Percentiles rank a stretch among this genome's conserved stretches.
phyloP scores from a whole-genome alignment of 495 filamentous ascomycete species.

The Aspergillus diversus region DNA sequence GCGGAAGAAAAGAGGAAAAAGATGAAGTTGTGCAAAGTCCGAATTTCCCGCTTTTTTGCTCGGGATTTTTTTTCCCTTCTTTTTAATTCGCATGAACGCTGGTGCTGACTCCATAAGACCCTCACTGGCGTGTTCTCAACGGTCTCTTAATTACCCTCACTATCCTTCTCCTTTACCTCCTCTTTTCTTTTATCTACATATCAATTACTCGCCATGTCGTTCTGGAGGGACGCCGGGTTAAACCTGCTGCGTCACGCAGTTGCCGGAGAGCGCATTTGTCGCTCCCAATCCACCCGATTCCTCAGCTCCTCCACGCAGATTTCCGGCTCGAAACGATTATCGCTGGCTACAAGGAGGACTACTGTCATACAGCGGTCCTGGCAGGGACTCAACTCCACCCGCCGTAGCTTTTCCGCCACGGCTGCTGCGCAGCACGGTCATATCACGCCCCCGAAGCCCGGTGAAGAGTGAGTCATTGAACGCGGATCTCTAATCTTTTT shows the following conservation, averaged over 20 bases:
- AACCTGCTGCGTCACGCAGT: conserved; percentile 41
- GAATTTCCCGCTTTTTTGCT: conserved; percentile 31
- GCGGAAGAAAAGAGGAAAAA: conserved; percentile 7
- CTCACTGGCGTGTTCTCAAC: neutral
- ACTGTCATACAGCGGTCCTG: conserved; percentile 23
- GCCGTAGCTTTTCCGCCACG: conserved; percentile 69
- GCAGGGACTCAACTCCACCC: conserved; percentile 34
- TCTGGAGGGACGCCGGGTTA: conserved; percentile 42
- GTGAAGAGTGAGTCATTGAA: conserved; percentile 79
- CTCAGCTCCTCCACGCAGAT: conserved; percentile 34
- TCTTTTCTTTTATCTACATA: conserved; percentile 10
- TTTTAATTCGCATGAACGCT: conserved; percentile 4
- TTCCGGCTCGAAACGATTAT: conserved; percentile 21
- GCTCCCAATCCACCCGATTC: conserved; percentile 39
- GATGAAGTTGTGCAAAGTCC: conserved; percentile 21
- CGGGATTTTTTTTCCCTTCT: conserved; percentile 25
- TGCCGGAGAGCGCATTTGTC: conserved; percentile 33
- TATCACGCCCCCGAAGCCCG: conserved; percentile 79
- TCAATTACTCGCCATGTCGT: conserved; percentile 33
- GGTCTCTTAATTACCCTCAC: too few relatives aligned
- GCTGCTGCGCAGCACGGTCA: conserved; percentile 70
- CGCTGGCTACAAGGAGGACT: conserved; percentile 7
- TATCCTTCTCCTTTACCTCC: conserved; percentile 5
- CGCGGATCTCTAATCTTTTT: neutral
- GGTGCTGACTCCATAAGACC: neutral